These are phyloP conservation scores for Pedinophyceae sp. DNA, from an alignment of 139 green algal genomes.

Conservation along the genomic window DNA sequence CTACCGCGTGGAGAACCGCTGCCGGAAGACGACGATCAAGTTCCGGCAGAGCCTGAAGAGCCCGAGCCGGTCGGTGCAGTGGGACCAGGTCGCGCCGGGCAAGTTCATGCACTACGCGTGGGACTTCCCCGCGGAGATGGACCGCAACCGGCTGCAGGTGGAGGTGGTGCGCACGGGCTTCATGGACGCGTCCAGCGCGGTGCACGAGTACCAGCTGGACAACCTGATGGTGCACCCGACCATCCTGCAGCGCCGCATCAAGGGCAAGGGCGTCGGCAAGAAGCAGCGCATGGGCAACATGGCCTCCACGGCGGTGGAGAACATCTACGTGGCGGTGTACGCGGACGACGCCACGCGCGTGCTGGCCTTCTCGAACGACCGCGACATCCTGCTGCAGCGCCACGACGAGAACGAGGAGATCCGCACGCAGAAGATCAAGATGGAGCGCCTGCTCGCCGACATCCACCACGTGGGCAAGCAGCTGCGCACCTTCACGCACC, in stretches of 20 bases:
- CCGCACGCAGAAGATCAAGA: constrained; percentile 1
- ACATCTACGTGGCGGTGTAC: constrained; percentile 29
- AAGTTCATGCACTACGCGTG: constrained; percentile 19
- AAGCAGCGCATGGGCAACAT: not conserved
- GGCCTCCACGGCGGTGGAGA: not conserved
- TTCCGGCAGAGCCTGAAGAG: constrained; percentile 18
- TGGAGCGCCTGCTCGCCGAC: not conserved
- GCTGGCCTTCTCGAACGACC: constrained; percentile 31
- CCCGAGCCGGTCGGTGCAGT: too few species aligned
- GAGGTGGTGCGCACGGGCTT: not conserved
- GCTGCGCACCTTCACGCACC: too few species aligned
- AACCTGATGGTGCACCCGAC: constrained; percentile 15
- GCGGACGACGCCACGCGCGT: constrained; percentile 33
- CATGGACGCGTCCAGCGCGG: constrained; percentile 1
- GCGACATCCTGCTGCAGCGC: constrained; percentile 4
- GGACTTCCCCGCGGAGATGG: constrained; percentile 14
- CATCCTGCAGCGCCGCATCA: not conserved
- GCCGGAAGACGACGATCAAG: constrained; percentile 9
- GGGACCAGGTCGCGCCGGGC: constrained; percentile 11
- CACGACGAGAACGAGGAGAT: constrained; percentile 13
- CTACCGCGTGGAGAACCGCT: constrained; percentile 36
- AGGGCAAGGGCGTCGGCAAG: too few species aligned
- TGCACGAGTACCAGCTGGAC: constrained; percentile 26
- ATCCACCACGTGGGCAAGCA: constrained; percentile 12
- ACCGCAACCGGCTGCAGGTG: constrained; percentile 13